Evolutionary conservation across 768 basidiomycete species (phyloP), one percentile per base, ranked within the genome.

Genomic region (Candolleomyces aberdarensis): DNA sequence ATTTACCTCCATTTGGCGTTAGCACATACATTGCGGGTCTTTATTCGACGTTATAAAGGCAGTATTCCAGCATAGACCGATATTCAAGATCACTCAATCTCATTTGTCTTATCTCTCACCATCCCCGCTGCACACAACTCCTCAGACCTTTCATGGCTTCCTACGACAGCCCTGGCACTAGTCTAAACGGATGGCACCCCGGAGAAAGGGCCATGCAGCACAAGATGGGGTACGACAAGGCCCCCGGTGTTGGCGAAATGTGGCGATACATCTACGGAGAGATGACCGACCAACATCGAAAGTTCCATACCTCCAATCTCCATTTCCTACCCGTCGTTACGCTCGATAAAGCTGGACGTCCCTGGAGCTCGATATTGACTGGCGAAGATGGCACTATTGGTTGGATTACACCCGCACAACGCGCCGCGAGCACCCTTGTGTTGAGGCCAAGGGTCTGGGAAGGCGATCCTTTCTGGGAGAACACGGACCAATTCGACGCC

Each of bases 341-440:
- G 1, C 69, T 87, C 20, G 86, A 87, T 64, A 70, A 68, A 3
- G 61, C 64, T 4, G 77, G 75, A 1, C 74, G 85, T 3, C 87
- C 87, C 2, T 88, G 87, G 87, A 75, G 80, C 3, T 85, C 83
- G 2, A 77, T 87, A 36, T 72, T 86, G 7, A 76, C 82, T 0
- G 80, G 76, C 5, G 58, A 63, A 14, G 73, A 76, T 40, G 85
- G 83, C 3, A 63, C 71, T 44, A 74, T 76, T 17, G 83, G 83
- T 1, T 87, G 85, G 63, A 68, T 84, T 46, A 59, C 68, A 46
- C 65, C 72, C 46, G 71, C 76, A 20, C 65, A 65, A 44, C 68
- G 80, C 36, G 36, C 11, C 36, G 36, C 36, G 64, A 72, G 72
- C 61, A 72, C 73, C 31, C 63, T 85, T 40, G 62, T 68, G 52